A percentile compares a stretch with the other conserved stretches of the same genome.
Evolutionary conservation across 2,329 filamentous ascomycete genomes (phyloP).

Genomic region (Fusarium falciforme): DNA sequence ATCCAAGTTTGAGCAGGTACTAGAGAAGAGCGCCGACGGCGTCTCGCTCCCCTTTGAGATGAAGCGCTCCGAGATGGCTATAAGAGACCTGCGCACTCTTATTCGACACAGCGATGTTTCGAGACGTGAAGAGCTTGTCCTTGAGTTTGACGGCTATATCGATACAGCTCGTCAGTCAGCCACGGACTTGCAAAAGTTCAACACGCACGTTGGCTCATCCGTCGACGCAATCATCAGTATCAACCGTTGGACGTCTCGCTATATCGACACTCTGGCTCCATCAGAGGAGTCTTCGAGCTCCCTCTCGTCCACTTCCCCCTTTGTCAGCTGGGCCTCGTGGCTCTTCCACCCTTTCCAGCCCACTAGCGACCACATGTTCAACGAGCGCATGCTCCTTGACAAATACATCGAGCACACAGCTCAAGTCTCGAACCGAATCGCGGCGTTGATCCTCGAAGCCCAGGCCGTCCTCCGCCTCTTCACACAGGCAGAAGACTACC

Average conservation of each 20-base stretch:
- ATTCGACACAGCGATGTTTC: constrained; percentile 77
- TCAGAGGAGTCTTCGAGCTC: constrained; percentile 42
- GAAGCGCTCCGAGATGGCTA: constrained; percentile 79
- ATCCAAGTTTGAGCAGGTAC: constrained; percentile 79
- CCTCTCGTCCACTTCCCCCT: constrained; percentile 46
- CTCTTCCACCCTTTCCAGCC: constrained; percentile 73
- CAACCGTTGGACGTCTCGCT: constrained; percentile 79
- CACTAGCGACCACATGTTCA: constrained; percentile 55
- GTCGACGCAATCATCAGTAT: constrained; percentile 81
- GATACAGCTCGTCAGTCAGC: constrained; percentile 73
- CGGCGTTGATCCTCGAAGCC: constrained; percentile 75
- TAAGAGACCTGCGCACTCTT: constrained; percentile 79
- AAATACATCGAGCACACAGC: constrained; percentile 81
- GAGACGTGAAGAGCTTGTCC: constrained; percentile 75
- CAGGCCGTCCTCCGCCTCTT: constrained; percentile 75
- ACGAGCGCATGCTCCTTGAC: constrained; percentile 72
- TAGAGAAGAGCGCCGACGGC: constrained; percentile 74
- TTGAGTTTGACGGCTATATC: constrained; percentile 82
- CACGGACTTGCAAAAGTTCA: constrained; percentile 78
- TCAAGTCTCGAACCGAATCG: constrained; percentile 77
- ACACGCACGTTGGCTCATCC: constrained; percentile 78
- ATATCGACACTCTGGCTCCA: constrained; percentile 71
- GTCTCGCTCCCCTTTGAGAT: constrained; percentile 80
- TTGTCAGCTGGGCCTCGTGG: constrained; percentile 56
- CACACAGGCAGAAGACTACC: constrained; percentile 74